Base-by-base conservation (phyloP, 148 eudicot genomes). In the Limonium bicolor region DNA sequence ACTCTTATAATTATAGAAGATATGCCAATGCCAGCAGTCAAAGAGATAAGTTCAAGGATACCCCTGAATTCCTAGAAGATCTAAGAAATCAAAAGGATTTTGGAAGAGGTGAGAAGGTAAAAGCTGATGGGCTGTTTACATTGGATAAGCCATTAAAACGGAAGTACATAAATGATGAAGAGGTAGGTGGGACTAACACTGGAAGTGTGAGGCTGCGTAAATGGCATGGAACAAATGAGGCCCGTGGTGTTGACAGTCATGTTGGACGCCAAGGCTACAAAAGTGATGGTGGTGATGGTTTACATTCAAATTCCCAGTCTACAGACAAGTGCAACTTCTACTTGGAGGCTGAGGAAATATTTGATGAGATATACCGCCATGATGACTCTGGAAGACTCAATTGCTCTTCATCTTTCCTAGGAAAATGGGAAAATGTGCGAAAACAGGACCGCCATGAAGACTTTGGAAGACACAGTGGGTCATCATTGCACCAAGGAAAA, bases 41-140 rank as follows among this genome's bases (percentile, higher is more conserved):
- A 7, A 44, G 50, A 24, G 67, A 65, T 41, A 68, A 51, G 33
- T 37, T 38, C 34, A 64, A 55, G 35, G 59, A 27, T 36, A 48
- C 59, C 16, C 53, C 60, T 7, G 56, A 51, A 46, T 30, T 48
- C 11, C 22, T 33, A 24, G 51, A 50, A 44, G 59, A 62, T 25
- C 12, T 31, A n/a, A 58, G 50, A 27, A 38, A 44, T 44, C 38
- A 50, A 21, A 49, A 53, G 50, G 27, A 2, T 48, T 36, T 38
- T 38, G 54, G 4, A 24, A 48, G 56, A 43, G 29, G n/a, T n/a
- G n/a, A 45, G 12, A 46, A 25, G 49, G 49, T 50, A 5, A 26
- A 50, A 24, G 47, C 32, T 16, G 54, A 48, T 6, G 67, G 52
- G 29, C 27, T 13, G 61, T 31, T 34, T 29, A 24, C 35, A 7